Base-by-base conservation (phyloP, 805 yeast species). In the Kodamaea restingae region DNA sequence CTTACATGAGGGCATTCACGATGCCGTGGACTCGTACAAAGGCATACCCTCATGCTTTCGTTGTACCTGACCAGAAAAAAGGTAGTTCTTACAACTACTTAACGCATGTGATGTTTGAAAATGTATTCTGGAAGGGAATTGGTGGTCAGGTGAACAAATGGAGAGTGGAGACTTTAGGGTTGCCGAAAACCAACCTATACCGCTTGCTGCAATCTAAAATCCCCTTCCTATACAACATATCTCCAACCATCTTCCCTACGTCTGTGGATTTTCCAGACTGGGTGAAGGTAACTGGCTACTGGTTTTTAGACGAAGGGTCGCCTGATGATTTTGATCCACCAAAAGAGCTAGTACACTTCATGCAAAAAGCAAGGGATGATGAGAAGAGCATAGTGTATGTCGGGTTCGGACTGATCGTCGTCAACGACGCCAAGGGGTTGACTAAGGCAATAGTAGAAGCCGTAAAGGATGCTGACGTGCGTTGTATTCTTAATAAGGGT, bases 11-110 rank as follows among this genome's bases (percentile, higher is more conserved):
- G 51, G 97, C 97, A 0, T 91, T 91, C 56, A 91, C 98, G 0
- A 91, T 91, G 98, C 98, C 98, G 0, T 91, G 98, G 98, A 87
- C 97, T 0, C 66, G 95, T 44, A 90, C 98, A 1, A 72, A 95
- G 49, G 95, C 96, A 0, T 91, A 91, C 56, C 97, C 97, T 1
- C 97, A 91, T 67, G 97, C 98, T 0, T 88, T 91, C 47, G 79
- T 90, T 56, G 95, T 87, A 6, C 96, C 98, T 0, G 96, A 88
- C 44, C 95, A 86, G 60, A 87, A 84, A 55, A 75, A 84, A 57
- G 96, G 96, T 8, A 96, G 97, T 2, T 83, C 90, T 7, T 91
- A 91, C 62, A 91, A 91, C 56, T 86, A 87, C 54, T 69, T 91
- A 64, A 88, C 97, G 0, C 95, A 91, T 62, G 91, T 88, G 6